Percentiles rank a stretch among this genome's conserved stretches.
Conservation (phyloP, 148 eudicot species). For the Rhododendron henanense region DNA sequence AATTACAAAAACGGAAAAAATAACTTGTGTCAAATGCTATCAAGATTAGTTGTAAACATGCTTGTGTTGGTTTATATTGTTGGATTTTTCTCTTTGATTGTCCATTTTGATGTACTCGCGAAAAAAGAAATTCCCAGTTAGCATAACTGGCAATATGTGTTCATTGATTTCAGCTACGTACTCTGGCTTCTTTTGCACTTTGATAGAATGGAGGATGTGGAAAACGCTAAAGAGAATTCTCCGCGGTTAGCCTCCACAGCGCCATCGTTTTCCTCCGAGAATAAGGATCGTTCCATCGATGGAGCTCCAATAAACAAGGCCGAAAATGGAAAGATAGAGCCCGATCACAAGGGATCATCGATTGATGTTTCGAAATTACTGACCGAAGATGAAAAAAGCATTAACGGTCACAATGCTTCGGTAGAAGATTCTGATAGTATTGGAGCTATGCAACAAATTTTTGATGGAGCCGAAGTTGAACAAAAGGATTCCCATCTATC, state of each 20-base stretch:
- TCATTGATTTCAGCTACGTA: conserved; percentile 10
- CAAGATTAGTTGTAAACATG: background rate
- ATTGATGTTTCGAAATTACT: background rate
- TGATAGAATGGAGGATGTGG: conserved; percentile 18
- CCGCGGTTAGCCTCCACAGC: background rate
- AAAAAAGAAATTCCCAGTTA: background rate
- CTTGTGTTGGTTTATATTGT: background rate
- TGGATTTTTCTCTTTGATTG: too few relatives aligned
- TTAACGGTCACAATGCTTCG: background rate
- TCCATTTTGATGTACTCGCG: background rate
- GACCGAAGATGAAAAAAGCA: background rate
- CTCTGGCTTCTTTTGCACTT: conserved; percentile 3
- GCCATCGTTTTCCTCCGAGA: background rate
- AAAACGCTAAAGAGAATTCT: background rate
- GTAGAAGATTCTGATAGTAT: background rate
- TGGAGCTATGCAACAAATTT: background rate
- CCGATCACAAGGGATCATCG: background rate
- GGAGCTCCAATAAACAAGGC: conserved; percentile 1
- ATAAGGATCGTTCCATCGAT: background rate
- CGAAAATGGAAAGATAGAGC: conserved; percentile 3
- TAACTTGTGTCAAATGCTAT: background rate
- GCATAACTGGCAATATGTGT: background rate
- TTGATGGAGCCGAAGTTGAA: background rate
- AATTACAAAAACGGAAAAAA: background rate
- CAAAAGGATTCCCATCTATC: conserved; percentile 1